Percentiles rank a stretch among this genome's conserved stretches.
These are phyloP conservation scores for Botrytis elliptica DNA, from an alignment of 2,329 filamentous ascomycete species.

Conservation along the genomic window DNA sequence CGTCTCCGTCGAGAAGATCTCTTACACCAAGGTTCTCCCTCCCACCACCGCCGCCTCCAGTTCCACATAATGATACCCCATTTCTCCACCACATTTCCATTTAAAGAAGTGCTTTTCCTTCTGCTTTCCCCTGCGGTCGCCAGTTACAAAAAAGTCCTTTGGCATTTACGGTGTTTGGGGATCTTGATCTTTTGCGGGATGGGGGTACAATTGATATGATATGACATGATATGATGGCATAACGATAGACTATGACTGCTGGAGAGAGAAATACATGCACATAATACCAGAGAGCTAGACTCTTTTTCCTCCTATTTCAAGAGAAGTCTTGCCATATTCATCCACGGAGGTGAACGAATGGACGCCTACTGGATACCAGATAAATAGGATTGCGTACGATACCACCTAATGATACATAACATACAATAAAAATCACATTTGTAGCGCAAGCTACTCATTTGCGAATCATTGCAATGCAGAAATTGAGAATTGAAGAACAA, in stretches of 20 bases:
- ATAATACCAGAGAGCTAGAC: conserved; percentile 5
- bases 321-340: conserved; percentile 3
- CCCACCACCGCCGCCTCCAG: conserved; percentile 17
- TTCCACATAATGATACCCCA: conserved; percentile 30
- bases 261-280: background rate
- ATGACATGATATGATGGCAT: conserved; percentile 5
- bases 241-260: conserved; percentile 2
- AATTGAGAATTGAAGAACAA: background rate
- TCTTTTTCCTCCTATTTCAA: background rate
- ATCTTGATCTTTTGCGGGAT: background rate
- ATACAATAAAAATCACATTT: background rate
- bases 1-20: conserved; percentile 82
- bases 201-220: background rate
- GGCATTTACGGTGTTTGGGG: conserved; percentile 11
- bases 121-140: background rate
- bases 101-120: background rate
- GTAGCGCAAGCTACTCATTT: conserved; percentile 12
- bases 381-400: conserved; percentile 8
- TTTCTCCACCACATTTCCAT: background rate
- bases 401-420: conserved; percentile 2
- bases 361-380: conserved; percentile 14
- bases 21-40: conserved; percentile 69
- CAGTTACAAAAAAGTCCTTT: conserved; percentile 10
- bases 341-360: conserved; percentile 12
- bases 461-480: background rate